phyloP scores from a whole-genome alignment of 2,329 filamentous ascomycete genomes.

The Hypoxylon sp. region DNA sequence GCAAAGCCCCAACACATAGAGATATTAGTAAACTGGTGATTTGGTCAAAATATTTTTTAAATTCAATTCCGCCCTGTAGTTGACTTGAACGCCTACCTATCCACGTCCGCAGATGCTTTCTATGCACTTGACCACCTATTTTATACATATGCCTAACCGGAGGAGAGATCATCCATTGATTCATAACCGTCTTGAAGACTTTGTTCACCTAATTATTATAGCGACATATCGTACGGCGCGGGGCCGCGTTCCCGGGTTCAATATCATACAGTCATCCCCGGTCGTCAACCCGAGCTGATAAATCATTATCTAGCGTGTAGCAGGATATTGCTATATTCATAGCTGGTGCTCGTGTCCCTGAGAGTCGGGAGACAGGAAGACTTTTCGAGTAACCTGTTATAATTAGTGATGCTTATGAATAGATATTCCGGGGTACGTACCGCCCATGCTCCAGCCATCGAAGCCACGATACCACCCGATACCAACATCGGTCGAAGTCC shows the following conservation, averaged over 20 bases:
- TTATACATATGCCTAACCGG: conserved; percentile 59
- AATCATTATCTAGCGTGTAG: conserved; percentile 18
- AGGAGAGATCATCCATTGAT: conserved; percentile 63
- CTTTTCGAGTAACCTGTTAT: conserved; percentile 43
- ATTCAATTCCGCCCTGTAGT: conserved; percentile 42
- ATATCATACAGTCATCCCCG: conserved; percentile 44
- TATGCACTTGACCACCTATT: conserved; percentile 57
- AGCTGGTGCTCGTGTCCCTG: conserved; percentile 37
- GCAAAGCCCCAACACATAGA: too few species aligned
- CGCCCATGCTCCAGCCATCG: conserved; percentile 86
- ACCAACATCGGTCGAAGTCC: conserved; percentile 93
- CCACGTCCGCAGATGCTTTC: conserved; percentile 49
- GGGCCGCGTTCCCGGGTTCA: conserved; percentile 33
- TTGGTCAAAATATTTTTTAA: conserved; percentile 21
- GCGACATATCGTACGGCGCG: conserved; percentile 37
- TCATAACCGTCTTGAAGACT: conserved; percentile 46
- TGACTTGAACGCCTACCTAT: conserved; percentile 48
- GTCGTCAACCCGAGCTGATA: conserved; percentile 22
- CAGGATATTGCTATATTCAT: conserved; percentile 28
- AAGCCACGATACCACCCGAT: conserved; percentile 87
- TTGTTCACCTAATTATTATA: conserved; percentile 33
- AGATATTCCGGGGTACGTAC: conserved; percentile 65
- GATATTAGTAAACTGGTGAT: too few species aligned
- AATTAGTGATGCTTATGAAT: conserved; percentile 35
- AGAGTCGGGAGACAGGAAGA: conserved; percentile 35